Evolutionary conservation across 2,329 filamentous ascomycete genomes (phyloP).

Genomic region (Exutisphaerella laricina): DNA sequence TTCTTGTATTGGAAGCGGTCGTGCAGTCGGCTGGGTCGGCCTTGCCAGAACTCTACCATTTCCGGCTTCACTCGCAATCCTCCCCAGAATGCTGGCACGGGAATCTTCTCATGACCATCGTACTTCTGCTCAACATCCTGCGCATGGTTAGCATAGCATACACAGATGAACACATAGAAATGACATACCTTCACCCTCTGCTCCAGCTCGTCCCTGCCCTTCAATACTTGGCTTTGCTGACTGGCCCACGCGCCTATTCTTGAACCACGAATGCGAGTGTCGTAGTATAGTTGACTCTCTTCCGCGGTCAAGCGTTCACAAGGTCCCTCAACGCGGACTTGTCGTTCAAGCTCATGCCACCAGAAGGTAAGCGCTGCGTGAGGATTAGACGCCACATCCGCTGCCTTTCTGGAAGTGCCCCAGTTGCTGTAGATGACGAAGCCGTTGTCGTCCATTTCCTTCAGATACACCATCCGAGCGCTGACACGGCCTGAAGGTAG

Average conservation of each 20-base stretch:
- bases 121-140: conserved; percentile 69
- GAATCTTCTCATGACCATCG: conserved; percentile 69
- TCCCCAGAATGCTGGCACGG: conserved; percentile 91
- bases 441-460: conserved; percentile 76
- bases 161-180: too few relatives aligned
- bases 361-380: conserved; percentile 82
- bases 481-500: conserved; percentile 80
- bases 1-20: conserved; percentile 85
- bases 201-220: conserved; percentile 67
- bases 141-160: not conserved
- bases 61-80: conserved; percentile 80
- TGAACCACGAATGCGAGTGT: conserved; percentile 67
- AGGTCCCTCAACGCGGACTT: conserved; percentile 81
- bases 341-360: conserved; percentile 81
- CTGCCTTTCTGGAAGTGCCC: conserved; percentile 64
- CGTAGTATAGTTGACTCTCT: conserved; percentile 66
- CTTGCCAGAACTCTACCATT: conserved; percentile 93
- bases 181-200: conserved; percentile 54
- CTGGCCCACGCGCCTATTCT: conserved; percentile 92
- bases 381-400: conserved; percentile 66
- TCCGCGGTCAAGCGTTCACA: conserved; percentile 60
- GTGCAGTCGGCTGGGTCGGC: conserved; percentile 80
- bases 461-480: conserved; percentile 85
- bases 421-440: conserved; percentile 96
- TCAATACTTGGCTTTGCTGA: conserved; percentile 72